phyloP scores from a whole-genome alignment of 495 filamentous ascomycete genomes.

The Hypoxylon lenormandii region DNA sequence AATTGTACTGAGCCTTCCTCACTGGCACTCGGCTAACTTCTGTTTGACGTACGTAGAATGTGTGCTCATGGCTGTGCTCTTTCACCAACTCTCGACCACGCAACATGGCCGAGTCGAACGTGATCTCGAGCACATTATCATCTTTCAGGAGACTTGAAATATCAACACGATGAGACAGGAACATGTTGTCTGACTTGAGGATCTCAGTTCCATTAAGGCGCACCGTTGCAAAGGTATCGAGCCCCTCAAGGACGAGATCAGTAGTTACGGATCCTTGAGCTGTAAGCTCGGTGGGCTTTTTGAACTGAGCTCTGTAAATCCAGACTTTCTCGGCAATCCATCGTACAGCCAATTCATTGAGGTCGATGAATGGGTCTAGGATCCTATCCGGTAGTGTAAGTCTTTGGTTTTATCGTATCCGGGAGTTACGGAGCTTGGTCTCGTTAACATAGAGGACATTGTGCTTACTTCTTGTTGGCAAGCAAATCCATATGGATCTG shows the following conservation, averaged over 20 bases:
- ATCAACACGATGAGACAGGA: slow-evolving; percentile 67
- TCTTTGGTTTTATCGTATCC: neutral
- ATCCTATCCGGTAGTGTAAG: slow-evolving; percentile 56
- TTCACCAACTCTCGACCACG: slow-evolving; percentile 56
- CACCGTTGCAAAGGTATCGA: slow-evolving; percentile 75
- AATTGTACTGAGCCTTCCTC: slow-evolving; percentile 71
- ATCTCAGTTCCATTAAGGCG: slow-evolving; percentile 67
- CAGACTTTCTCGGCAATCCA: slow-evolving; percentile 80
- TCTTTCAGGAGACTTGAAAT: slow-evolving; percentile 42
- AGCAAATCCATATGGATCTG: slow-evolving; percentile 49
- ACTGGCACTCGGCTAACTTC: slow-evolving; percentile 58
- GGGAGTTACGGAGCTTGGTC: neutral
- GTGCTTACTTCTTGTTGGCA: slow-evolving; percentile 44
- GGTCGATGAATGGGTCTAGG: slow-evolving; percentile 71
- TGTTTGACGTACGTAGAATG: slow-evolving; percentile 62
- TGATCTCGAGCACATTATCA: slow-evolving; percentile 54
- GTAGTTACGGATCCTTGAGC: slow-evolving; percentile 51
- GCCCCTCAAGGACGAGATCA: slow-evolving; percentile 70
- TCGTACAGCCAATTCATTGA: slow-evolving; percentile 73
- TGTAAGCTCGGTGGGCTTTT: slow-evolving; percentile 64
- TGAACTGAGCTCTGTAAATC: slow-evolving; percentile 60
- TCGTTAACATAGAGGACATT: neutral
- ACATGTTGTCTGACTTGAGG: slow-evolving; percentile 72
- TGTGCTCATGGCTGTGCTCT: slow-evolving; percentile 58
- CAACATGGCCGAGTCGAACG: slow-evolving; percentile 58